Evolutionary conservation across 2,329 filamentous ascomycete genomes (phyloP).

Genomic region (Claviceps arundinis): DNA sequence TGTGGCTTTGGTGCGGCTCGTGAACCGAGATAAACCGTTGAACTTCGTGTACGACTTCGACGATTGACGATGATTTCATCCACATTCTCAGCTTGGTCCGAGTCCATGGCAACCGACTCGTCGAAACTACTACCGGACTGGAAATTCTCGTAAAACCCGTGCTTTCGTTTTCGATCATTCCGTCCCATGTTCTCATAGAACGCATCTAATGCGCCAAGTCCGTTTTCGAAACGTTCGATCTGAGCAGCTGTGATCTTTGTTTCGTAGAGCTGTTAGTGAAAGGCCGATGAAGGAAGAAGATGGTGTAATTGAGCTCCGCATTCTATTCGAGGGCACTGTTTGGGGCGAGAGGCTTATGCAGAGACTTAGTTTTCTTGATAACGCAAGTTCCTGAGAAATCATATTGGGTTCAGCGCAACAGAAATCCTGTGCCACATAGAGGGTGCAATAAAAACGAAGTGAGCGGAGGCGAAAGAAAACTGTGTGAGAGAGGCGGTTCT

Average conservation of each 20-base stretch:
- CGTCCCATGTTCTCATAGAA: slow-evolving; percentile 10
- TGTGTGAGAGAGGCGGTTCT: too few species aligned
- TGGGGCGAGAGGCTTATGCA: background rate
- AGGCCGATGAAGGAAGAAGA: background rate
- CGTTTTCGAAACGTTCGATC: slow-evolving; percentile 20
- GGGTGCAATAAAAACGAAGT: background rate
- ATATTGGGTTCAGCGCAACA: background rate
- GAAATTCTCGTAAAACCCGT: slow-evolving; percentile 15
- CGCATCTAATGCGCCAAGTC: slow-evolving; percentile 15
- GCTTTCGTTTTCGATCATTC: slow-evolving; percentile 19
- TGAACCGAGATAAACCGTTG: background rate
- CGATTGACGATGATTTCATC: slow-evolving; percentile 6
- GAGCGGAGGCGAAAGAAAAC: background rate
- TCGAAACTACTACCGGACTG: slow-evolving; percentile 13
- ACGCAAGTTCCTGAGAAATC: background rate
- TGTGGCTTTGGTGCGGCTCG: slow-evolving; percentile 4
- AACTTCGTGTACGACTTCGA: background rate
- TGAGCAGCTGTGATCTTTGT: slow-evolving; percentile 18
- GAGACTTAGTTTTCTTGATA: background rate
- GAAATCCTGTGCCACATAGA: background rate
- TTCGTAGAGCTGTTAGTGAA: slow-evolving; percentile 8
- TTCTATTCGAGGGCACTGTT: background rate
- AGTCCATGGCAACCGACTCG: slow-evolving; percentile 14
- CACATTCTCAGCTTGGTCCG: slow-evolving; percentile 13
- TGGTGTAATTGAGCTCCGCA: background rate